Conservation (phyloP, 164 flowering plant species). For the Tetrastigma voinierianum region DNA sequence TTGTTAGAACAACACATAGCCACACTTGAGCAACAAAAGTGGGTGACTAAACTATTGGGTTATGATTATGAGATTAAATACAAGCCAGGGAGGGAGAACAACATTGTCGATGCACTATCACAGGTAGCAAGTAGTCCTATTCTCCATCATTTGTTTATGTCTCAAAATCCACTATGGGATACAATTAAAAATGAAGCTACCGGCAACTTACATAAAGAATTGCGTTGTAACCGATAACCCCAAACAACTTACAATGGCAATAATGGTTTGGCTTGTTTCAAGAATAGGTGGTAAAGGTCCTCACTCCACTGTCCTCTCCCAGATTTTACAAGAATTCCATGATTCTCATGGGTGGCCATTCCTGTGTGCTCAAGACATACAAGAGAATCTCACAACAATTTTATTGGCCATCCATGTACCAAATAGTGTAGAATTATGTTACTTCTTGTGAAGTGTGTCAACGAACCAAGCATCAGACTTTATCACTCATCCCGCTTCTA, state of each 20-base stretch:
- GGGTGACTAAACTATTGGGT: not conserved
- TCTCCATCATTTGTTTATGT: not conserved
- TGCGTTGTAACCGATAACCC: not conserved
- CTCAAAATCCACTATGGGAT: not conserved
- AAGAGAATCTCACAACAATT: not conserved
- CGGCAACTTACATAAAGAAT: not conserved
- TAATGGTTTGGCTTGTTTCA: not conserved
- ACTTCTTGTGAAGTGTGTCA: not conserved
- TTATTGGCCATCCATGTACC: not conserved
- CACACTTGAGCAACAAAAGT: not conserved
- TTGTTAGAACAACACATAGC: not conserved
- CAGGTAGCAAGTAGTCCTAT: not conserved
- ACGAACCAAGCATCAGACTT: not conserved
- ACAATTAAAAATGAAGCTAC: not conserved
- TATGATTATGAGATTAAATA: not conserved
- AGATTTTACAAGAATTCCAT: not conserved
- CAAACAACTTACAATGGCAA: not conserved
- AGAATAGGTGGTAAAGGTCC: not conserved
- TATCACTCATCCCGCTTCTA: not conserved
- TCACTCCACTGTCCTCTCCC: not conserved
- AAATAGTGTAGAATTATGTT: not conserved
- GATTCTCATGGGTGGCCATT: constrained; percentile 2
- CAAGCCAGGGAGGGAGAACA: not conserved
- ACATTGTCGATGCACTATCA: not conserved
- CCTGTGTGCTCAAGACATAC: not conserved